phyloP scores from a whole-genome alignment of 768 basidiomycete species.

The Boletus tylopilopsis region DNA sequence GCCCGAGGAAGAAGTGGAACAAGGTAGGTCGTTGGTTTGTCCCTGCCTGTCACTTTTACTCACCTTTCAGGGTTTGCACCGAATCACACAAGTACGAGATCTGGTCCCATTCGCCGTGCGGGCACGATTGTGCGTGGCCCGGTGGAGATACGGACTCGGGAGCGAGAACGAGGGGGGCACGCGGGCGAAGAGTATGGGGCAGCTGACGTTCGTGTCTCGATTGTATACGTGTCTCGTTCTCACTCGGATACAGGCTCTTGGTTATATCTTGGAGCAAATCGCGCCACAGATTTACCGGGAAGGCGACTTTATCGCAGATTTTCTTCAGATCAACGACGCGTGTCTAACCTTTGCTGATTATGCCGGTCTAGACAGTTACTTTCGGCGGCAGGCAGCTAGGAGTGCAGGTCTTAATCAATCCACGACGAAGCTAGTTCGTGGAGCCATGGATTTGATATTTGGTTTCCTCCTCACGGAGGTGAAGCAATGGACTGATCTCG shows the following conservation, averaged over 20 bases:
- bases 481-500: slow-evolving; percentile 80
- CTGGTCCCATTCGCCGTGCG: slow-evolving; percentile 70
- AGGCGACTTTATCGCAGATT: slow-evolving; percentile 85
- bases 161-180: slow-evolving; percentile 49
- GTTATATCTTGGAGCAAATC: slow-evolving; percentile 70
- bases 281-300: slow-evolving; percentile 75
- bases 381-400: slow-evolving; percentile 85
- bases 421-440: slow-evolving; percentile 77
- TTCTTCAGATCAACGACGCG: slow-evolving; percentile 87
- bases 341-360: slow-evolving; percentile 94
- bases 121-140: slow-evolving; percentile 83
- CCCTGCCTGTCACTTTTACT: slow-evolving; percentile 1
- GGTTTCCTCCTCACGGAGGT: slow-evolving; percentile 85
- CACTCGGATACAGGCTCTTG: slow-evolving; percentile 56
- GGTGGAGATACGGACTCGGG: slow-evolving; percentile 46
- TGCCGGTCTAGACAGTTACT: slow-evolving; percentile 91
- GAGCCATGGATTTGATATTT: slow-evolving; percentile 93
- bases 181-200: slow-evolving; percentile 60
- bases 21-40: slow-evolving; percentile 42
- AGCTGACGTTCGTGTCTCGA: slow-evolving; percentile 55
- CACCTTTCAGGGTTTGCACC: slow-evolving; percentile 40
- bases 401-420: slow-evolving; percentile 59
- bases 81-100: slow-evolving; percentile 35
- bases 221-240: background rate
- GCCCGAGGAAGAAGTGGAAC: slow-evolving; percentile 69